These are phyloP conservation scores for Aspergillus sp. DNA, from an alignment of 2,329 filamentous ascomycete genomes.

Conservation along the genomic window DNA sequence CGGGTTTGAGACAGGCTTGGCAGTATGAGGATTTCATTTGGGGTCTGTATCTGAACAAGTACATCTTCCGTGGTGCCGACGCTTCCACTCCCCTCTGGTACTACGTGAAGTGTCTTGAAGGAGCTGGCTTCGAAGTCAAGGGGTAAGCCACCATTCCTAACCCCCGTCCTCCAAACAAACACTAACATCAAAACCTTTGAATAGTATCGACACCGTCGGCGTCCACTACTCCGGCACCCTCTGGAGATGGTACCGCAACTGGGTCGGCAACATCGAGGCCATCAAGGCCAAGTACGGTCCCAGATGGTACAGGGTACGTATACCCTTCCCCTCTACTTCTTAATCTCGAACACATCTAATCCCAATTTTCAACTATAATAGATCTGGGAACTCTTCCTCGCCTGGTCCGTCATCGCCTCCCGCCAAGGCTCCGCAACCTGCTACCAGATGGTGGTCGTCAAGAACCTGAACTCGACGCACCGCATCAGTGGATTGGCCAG, in stretches of 20 bases:
- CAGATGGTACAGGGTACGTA: constrained; percentile 80
- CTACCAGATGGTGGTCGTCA: constrained; percentile 75
- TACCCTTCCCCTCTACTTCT: background rate
- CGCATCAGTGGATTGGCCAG: constrained; percentile 65
- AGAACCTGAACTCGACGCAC: constrained; percentile 78
- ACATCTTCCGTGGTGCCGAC: constrained; percentile 89
- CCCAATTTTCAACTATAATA: constrained; percentile 31
- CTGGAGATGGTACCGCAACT: constrained; percentile 94
- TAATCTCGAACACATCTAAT: too few relatives aligned
- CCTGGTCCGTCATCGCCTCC: constrained; percentile 73
- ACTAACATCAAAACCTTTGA: too few relatives aligned
- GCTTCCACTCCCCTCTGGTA: constrained; percentile 82
- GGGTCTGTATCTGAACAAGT: constrained; percentile 96
- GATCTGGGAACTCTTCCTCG: constrained; percentile 83
- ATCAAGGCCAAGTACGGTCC: constrained; percentile 84
- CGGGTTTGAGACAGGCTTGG: constrained; percentile 82
- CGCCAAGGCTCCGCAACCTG: constrained; percentile 75
- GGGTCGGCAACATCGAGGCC: constrained; percentile 82
- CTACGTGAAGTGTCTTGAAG: constrained; percentile 75
- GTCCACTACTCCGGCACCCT: constrained; percentile 89
- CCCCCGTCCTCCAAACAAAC: too few relatives aligned
- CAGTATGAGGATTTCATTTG: constrained; percentile 92
- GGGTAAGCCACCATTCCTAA: constrained; percentile 32
- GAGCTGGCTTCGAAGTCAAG: constrained; percentile 81
- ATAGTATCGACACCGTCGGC: constrained; percentile 74